phyloP scores from a whole-genome alignment of 2,329 filamentous ascomycete species.

The Lasiodiplodia theobromae region DNA sequence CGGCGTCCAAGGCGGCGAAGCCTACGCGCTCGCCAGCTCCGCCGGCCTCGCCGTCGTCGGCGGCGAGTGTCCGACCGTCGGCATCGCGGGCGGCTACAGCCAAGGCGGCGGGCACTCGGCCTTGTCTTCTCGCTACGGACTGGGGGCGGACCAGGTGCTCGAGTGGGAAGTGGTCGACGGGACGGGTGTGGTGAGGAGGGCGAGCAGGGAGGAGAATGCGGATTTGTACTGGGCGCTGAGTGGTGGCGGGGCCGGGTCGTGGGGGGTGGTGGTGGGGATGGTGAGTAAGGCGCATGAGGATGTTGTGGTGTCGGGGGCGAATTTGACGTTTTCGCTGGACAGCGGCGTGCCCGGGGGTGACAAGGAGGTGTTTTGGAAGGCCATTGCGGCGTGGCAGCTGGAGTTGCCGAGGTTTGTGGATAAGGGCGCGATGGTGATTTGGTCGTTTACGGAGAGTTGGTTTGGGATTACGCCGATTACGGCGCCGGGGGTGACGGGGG shows the following conservation, averaged over 20 bases:
- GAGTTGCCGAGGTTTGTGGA: background rate
- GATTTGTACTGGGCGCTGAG: slow-evolving; percentile 48
- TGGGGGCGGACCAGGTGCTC: slow-evolving; percentile 43
- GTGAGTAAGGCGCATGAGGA: slow-evolving; percentile 41
- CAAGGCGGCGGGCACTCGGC: slow-evolving; percentile 42
- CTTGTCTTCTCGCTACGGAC: slow-evolving; percentile 31
- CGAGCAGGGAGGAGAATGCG: slow-evolving; percentile 36
- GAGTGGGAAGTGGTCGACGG: slow-evolving; percentile 44
- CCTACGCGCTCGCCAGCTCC: slow-evolving; percentile 36
- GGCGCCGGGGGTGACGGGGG: background rate
- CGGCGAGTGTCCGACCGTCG: slow-evolving; percentile 44
- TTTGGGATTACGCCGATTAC: slow-evolving; percentile 26
- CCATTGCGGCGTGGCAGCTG: background rate
- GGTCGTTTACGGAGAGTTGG: slow-evolving; percentile 35
- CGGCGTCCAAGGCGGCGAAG: slow-evolving; percentile 44
- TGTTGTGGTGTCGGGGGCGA: slow-evolving; percentile 37
- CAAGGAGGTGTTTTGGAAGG: background rate
- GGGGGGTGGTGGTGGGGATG: slow-evolving; percentile 41
- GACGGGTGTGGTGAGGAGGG: slow-evolving; percentile 38
- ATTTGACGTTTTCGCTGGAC: slow-evolving; percentile 32
- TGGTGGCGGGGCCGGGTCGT: slow-evolving; percentile 44
- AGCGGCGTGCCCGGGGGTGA: background rate
- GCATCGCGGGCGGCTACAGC: slow-evolving; percentile 42
- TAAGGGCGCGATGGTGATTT: slow-evolving; percentile 33
- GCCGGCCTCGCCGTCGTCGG: slow-evolving; percentile 37